Conservation (phyloP, 345 rosid genomes). For the Citrus cavaleriei region DNA sequence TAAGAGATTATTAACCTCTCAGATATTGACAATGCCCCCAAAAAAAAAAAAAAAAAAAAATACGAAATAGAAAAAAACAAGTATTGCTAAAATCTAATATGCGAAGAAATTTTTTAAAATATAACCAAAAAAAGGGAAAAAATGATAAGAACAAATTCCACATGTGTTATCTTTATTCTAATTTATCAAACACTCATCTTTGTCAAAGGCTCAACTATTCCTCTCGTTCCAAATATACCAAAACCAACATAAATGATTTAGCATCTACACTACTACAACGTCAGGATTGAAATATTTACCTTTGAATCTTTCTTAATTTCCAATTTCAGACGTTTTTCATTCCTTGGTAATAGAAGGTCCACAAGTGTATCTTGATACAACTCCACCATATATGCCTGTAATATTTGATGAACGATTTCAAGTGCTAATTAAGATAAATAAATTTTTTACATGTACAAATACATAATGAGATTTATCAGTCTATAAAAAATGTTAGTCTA, state of each 20-base stretch:
- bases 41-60: neutral
- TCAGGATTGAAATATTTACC: conserved; percentile 32
- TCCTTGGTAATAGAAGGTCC: conserved; percentile 77
- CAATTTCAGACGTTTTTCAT: conserved; percentile 63
- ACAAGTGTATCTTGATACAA: conserved; percentile 90
- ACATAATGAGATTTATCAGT: neutral
- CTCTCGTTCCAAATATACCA: neutral
- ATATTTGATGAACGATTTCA: conserved; percentile 11
- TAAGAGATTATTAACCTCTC: neutral
- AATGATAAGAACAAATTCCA: neutral
- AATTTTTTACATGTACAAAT: neutral
- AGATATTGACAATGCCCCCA: neutral
- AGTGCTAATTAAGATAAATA: neutral
- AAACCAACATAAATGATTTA: neutral
- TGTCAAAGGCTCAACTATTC: neutral
- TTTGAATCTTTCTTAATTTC: conserved; percentile 94
- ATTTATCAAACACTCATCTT: neutral
- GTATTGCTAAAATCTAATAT: neutral
- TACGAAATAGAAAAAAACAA: neutral
- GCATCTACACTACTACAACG: neutral
- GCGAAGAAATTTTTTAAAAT: neutral
- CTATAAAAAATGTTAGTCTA: neutral
- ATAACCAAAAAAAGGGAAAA: neutral
- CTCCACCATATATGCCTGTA: conserved; percentile 94
- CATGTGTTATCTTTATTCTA: neutral